Percentiles rank a stretch among this genome's conserved stretches.
phyloP scores from a whole-genome alignment of 495 filamentous ascomycete genomes.

The Penicillium dipodomyicola region DNA sequence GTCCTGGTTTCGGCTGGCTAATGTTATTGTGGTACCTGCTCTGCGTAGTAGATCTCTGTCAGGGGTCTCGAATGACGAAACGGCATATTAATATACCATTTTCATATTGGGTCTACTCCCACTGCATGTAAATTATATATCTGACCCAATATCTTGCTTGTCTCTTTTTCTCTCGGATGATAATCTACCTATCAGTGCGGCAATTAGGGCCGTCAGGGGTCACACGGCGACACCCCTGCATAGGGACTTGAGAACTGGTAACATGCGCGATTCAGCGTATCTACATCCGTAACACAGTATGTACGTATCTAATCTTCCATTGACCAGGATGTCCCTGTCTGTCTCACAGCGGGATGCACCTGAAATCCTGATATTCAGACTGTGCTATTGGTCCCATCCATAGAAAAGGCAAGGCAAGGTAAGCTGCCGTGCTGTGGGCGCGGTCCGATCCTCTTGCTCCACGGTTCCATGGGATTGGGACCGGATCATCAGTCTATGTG shows the following conservation, averaged over 20 bases:
- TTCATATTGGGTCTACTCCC: not conserved
- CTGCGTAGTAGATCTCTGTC: not conserved
- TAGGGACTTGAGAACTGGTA: not conserved
- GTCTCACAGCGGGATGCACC: not conserved
- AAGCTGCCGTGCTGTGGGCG: not conserved
- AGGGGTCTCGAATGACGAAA: not conserved
- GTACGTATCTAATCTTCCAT: not conserved
- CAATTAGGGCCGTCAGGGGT: not conserved
- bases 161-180: constrained; percentile 3
- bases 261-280: not conserved
- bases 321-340: not conserved
- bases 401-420: not conserved
- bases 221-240: constrained; percentile 5
- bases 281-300: not conserved
- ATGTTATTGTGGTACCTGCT: not conserved
- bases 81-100: not conserved
- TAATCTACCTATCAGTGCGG: not conserved
- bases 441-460: constrained; percentile 8
- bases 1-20: not conserved
- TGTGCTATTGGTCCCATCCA: not conserved
- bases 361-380: not conserved
- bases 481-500: constrained; percentile 1
- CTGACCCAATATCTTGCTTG: not conserved
- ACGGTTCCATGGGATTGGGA: constrained; percentile 5
- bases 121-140: not conserved